Evolutionary conservation across 1,139 yeast species (phyloP), one percentile per base, ranked within the genome.

Genomic region (Pichia norvegensis): DNA sequence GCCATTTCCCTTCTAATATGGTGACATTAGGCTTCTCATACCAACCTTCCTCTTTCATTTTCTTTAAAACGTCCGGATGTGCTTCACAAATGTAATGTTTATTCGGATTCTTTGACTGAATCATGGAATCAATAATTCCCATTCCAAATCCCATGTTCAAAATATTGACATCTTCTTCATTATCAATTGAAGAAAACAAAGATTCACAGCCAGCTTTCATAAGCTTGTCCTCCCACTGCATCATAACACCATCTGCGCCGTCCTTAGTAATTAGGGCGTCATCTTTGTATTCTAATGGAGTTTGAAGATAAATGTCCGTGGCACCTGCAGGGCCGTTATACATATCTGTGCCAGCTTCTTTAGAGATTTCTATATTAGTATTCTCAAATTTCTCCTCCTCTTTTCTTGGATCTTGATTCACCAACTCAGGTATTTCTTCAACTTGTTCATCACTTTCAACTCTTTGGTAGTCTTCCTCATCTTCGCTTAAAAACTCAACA

Each of bases 121-220:
- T 82, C 74, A 81, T 78, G 2, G 76, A 66, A 62, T 90, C 97
- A 48, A 90, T 88, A 45, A 90, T 88, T 2, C 97, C 97, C 96
- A 90, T 86, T 2, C 97, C 97, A 61, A 90, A 90, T 0, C 97
- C 97, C 41, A 90, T 85, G 58, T 90, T 90, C 42, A 90, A 68
- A 2, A 90, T 77, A 23, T 68, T 69, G 11, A 77, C 66, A 35
- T 75, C 76, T 1, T 67, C 59, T 33, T 72, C 75, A 36, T 55
- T 59, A 5, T 62, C 63, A 14, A 59, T 52, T 4, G 73, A 67
- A 44, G 69, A 67, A 62, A 82, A 79, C 17, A 88, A 62, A 0
- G 88, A 68, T 25, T 82, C 79, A 47, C 95, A 83, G 1, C 95
- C 95, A 21, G 81, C 70, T 49, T 73, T 69, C 97, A 90, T 90